Conservation (phyloP, 208 protist species). For the Herpetomonas samuelpessoai region DNA sequence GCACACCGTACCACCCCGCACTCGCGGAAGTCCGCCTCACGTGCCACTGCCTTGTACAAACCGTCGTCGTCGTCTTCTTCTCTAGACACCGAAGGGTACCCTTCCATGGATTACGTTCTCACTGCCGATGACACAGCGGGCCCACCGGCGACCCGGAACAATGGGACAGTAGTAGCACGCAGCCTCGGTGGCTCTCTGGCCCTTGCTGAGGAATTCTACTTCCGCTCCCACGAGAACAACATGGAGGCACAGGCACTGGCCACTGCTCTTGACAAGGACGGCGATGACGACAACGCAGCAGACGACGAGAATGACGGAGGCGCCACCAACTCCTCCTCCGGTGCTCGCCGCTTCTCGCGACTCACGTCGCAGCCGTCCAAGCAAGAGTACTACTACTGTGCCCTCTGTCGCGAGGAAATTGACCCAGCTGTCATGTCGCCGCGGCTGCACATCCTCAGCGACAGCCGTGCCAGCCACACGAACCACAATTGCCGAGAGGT, state of each 20-base stretch:
- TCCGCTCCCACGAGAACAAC: not conserved
- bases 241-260: no score
- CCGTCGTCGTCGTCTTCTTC: no score
- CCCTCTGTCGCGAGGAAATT: constrained; percentile 60
- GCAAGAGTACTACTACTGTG: constrained; percentile 32
- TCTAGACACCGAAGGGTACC: not conserved
- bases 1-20: no score
- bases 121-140: constrained; percentile 45
- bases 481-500: constrained; percentile 72
- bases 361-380: not conserved
- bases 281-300: not conserved
- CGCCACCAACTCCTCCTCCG: not conserved
- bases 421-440: constrained; percentile 12
- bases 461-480: constrained; percentile 33
- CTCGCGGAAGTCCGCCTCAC: no score
- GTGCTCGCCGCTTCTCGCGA: not conserved
- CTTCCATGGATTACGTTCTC: constrained; percentile 17
- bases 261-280: no score
- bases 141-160: constrained; percentile 33
- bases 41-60: no score
- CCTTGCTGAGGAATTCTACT: constrained; percentile 11
- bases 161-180: constrained; percentile 6
- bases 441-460: constrained; percentile 37
- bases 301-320: not conserved
- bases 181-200: constrained; percentile 22